Evolutionary conservation across 1,284 basidiomycete species (phyloP), one percentile per base, ranked within the genome.

Genomic region (Pseudozyma sp.): DNA sequence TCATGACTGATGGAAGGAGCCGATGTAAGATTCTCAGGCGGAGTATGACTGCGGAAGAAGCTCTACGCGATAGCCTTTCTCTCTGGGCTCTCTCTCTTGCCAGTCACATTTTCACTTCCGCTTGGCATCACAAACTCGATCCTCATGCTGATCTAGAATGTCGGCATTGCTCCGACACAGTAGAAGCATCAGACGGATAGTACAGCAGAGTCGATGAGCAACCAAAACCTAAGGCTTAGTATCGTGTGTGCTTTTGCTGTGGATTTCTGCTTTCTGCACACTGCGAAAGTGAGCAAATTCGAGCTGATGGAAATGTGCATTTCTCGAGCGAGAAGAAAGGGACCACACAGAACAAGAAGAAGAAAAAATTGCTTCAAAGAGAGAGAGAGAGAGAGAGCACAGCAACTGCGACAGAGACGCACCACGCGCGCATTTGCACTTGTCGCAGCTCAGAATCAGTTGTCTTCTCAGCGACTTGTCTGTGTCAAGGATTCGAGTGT

Each of bases 301-400:
- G 45, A 47, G 12, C 25, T 47, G 18, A 47, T 1, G 1, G 19
- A 21, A 25, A 21, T 11, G 21, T 25, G 45, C 25, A 47, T 47
- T 47, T 21, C 43, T n/a, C 13, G 16, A 40, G 11, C 39, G 25
- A 44, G 53, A 50, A 25, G 39, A 52, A 19, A 35, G 36, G 44
- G 35, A 45, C n/a, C 42, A 39, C 39, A 34, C 42, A 53, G 43
- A 49, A 55, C 34, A 54, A 40, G 25, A 43, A 52, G 42, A 52
- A 57, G 55, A 42, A 45, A 47, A 45, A 52, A 49, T 47, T 7
- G 45, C 19, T 25, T 25, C 8, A 40, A 8, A 48, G 18, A 25
- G 19, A 48, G 25, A 25, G 18, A 19, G 13, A 40, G 16, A 48
- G 18, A 25, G 19, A 48, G 25, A 25, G 18, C 3, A 4, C 16